Conservation (phyloP, 129 eudicot species). For the Silybum marianum region DNA sequence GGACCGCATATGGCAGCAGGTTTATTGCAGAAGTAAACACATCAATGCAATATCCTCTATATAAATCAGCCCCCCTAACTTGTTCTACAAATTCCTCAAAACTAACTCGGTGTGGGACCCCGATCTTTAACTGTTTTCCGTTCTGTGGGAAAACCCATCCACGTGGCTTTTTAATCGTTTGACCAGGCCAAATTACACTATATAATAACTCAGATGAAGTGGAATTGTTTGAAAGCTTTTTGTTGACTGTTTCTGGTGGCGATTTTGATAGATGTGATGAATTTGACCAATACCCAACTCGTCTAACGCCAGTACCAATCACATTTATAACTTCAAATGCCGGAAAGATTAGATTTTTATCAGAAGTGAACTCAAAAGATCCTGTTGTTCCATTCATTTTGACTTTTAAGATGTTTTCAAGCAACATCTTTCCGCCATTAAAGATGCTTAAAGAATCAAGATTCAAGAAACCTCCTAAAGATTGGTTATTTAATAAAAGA, state of each 20-base stretch:
- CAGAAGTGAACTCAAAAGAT: constrained; percentile 49
- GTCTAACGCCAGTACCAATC: constrained; percentile 62
- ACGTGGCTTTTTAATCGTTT: constrained; percentile 59
- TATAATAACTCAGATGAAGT: constrained; percentile 38
- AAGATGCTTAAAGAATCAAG: constrained; percentile 64
- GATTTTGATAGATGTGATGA: constrained; percentile 61
- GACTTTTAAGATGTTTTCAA: constrained; percentile 43
- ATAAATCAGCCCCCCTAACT: constrained; percentile 43
- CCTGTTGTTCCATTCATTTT: constrained; percentile 77
- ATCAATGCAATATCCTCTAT: constrained; percentile 78
- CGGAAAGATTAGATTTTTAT: constrained; percentile 47
- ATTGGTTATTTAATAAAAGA: constrained; percentile 24
- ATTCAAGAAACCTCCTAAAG: constrained; percentile 29
- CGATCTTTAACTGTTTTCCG: constrained; percentile 60
- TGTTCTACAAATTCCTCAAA: constrained; percentile 56
- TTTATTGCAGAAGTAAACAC: constrained; percentile 71
- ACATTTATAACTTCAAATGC: constrained; percentile 80
- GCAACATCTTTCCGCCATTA: constrained; percentile 58
- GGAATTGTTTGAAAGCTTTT: constrained; percentile 39
- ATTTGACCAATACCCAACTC: constrained; percentile 78
- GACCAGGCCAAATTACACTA: constrained; percentile 75
- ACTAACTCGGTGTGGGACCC: constrained; percentile 65
- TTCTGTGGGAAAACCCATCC: constrained; percentile 93
- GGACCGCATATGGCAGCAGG: constrained; percentile 80
- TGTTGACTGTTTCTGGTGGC: constrained; percentile 54